Conservation (phyloP, 1,284 basidiomycete species). For the Coniferiporia sulphurascens region DNA sequence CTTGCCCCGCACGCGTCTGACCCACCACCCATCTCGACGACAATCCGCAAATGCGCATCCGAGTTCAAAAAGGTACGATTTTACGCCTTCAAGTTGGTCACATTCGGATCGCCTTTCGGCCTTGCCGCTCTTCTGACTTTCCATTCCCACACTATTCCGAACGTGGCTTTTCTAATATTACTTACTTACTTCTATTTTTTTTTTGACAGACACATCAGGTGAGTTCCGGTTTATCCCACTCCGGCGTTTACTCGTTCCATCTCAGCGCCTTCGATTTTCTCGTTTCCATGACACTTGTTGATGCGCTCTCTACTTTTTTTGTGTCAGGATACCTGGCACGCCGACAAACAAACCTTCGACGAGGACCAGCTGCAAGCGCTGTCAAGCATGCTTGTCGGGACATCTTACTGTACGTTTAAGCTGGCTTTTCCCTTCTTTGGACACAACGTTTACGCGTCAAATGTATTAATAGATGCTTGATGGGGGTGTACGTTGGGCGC, state of each 20-base stretch:
- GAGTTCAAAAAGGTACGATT: constrained; percentile 77
- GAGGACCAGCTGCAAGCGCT: constrained; percentile 87
- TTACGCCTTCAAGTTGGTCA: constrained; percentile 19
- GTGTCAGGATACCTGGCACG: constrained; percentile 82
- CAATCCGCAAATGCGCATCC: constrained; percentile 84
- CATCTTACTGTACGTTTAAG: constrained; percentile 73
- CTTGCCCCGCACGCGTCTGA: constrained; percentile 82
- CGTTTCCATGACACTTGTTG: constrained; percentile 17
- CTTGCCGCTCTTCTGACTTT: constrained; percentile 18
- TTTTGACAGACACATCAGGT: constrained; percentile 61
- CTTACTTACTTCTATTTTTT: constrained; percentile 9
- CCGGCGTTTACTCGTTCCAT: constrained; percentile 23
- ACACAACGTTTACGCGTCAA: neutral
- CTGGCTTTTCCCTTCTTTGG: neutral
- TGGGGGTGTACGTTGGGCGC: neutral
- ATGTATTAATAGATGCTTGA: neutral
- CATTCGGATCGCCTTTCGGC: constrained; percentile 13
- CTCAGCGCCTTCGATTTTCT: constrained; percentile 25
- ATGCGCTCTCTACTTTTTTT: constrained; percentile 8
- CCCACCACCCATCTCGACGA: constrained; percentile 88
- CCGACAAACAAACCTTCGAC: constrained; percentile 85
- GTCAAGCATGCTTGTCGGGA: constrained; percentile 86
- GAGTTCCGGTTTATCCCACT: constrained; percentile 22
- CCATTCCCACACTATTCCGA: neutral
- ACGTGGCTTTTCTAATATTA: neutral